Evolutionary conservation across 2,329 filamentous ascomycete species (phyloP).

Genomic region (Cordyceps cicadae): DNA sequence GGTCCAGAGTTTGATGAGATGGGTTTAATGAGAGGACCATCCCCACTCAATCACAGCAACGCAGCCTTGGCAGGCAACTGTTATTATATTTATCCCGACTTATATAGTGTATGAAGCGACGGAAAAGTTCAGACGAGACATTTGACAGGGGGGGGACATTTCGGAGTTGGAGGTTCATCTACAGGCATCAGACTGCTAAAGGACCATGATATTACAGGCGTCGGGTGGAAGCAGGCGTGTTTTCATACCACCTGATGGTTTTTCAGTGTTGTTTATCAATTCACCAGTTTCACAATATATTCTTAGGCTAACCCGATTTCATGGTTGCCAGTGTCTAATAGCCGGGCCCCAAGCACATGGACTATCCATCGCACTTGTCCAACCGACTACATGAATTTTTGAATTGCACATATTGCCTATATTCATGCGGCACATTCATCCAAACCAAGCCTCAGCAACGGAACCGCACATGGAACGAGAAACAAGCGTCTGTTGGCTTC

Average conservation of each 20-base stretch:
- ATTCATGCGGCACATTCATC: background rate
- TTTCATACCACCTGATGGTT: too few species aligned
- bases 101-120: background rate
- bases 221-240: background rate
- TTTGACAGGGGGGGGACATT: background rate
- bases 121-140: background rate
- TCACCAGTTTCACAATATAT: too few species aligned
- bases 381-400: too few species aligned
- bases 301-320: too few species aligned
- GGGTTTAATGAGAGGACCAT: background rate
- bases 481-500: background rate
- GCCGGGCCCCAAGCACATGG: too few species aligned
- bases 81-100: background rate
- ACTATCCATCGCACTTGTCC: too few species aligned
- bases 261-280: too few species aligned
- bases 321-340: too few species aligned
- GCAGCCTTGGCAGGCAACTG: background rate
- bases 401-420: too few species aligned
- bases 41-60: background rate
- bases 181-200: background rate
- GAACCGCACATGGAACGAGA: background rate
- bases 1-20: constrained; percentile 15
- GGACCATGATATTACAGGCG: background rate
- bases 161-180: background rate
- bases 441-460: background rate